Percentiles rank a stretch among this genome's conserved stretches.
Evolutionary conservation across 1,139 yeast genomes (phyloP).

Genomic region (Pichia sp.): DNA sequence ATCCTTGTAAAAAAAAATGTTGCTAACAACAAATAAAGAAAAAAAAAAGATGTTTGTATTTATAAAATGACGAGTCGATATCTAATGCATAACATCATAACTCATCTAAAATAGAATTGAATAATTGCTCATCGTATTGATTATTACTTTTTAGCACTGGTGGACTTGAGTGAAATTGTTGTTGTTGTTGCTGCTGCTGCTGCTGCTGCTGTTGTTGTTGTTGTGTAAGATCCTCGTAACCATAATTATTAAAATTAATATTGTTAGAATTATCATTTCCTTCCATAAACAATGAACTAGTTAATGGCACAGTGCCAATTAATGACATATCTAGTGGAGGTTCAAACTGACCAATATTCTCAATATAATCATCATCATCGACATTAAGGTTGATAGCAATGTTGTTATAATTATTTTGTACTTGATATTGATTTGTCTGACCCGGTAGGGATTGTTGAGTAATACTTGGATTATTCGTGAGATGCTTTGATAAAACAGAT

Average conservation of each 20-base stretch:
- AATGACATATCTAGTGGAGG: slow-evolving; percentile 6
- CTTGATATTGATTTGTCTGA: not conserved
- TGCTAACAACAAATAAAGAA: no score
- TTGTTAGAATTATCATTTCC: not conserved
- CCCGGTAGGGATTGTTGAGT: not conserved
- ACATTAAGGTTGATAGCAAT: not conserved
- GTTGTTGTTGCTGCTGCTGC: not conserved
- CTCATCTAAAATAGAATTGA: slow-evolving; percentile 4
- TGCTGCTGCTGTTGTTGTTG: not conserved
- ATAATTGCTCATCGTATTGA: slow-evolving; percentile 10
- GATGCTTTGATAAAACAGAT: slow-evolving; percentile 4
- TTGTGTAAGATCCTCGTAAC: no score
- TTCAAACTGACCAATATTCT: not conserved
- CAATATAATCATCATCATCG: slow-evolving; percentile 1
- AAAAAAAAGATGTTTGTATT: not conserved
- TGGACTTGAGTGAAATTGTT: not conserved
- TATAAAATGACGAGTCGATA: no score
- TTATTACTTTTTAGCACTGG: not conserved
- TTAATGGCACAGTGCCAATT: slow-evolving; percentile 8
- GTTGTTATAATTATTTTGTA: not conserved
- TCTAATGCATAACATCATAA: not conserved
- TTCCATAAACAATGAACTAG: slow-evolving; percentile 5
- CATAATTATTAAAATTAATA: not conserved
- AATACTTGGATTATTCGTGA: not conserved
- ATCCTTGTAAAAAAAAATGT: not conserved